Evolutionary conservation across 2,329 filamentous ascomycete genomes (phyloP).

Genomic region (Fusarium sp.): DNA sequence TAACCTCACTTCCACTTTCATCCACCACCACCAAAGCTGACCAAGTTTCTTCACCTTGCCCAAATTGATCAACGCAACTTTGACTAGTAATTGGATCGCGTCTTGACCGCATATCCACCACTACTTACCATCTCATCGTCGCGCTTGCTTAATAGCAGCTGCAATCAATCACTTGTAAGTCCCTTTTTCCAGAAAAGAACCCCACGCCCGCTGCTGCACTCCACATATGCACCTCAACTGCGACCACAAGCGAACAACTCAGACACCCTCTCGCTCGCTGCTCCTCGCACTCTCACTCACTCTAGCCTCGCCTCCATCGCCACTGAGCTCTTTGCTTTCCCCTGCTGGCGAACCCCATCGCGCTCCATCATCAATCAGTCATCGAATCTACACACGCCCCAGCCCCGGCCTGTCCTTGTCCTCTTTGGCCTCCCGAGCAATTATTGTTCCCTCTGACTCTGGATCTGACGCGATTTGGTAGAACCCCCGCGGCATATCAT

Average conservation of each 20-base stretch:
- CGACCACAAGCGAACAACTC: conserved; percentile 45
- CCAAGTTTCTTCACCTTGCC: conserved; percentile 8
- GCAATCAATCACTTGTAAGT: conserved; percentile 21
- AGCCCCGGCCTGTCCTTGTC: conserved; percentile 6
- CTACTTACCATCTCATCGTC: conserved; percentile 20
- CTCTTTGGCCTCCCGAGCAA: conserved; percentile 8
- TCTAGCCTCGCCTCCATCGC: conserved; percentile 15
- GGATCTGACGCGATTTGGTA: conserved; percentile 42
- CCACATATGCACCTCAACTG: conserved; percentile 45
- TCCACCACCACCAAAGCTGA: not conserved
- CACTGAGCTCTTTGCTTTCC: conserved; percentile 16
- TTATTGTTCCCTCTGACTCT: conserved; percentile 19
- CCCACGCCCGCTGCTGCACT: conserved; percentile 47
- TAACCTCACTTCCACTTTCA: not conserved
- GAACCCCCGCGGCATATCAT: conserved; percentile 27
- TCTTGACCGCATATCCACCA: conserved; percentile 21
- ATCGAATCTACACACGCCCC: conserved; percentile 26
- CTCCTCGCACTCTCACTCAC: conserved; percentile 19
- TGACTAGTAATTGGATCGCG: conserved; percentile 6
- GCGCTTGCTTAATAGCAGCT: conserved; percentile 9
- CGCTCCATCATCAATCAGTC: conserved; percentile 14
- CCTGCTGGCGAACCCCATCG: conserved; percentile 26
- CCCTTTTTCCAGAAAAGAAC: conserved; percentile 46
- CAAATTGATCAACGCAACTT: not conserved
- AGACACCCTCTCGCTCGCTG: conserved; percentile 44